phyloP scores from a whole-genome alignment of 108 stramenopile species.

The Cyclostephanos invisitatus region DNA sequence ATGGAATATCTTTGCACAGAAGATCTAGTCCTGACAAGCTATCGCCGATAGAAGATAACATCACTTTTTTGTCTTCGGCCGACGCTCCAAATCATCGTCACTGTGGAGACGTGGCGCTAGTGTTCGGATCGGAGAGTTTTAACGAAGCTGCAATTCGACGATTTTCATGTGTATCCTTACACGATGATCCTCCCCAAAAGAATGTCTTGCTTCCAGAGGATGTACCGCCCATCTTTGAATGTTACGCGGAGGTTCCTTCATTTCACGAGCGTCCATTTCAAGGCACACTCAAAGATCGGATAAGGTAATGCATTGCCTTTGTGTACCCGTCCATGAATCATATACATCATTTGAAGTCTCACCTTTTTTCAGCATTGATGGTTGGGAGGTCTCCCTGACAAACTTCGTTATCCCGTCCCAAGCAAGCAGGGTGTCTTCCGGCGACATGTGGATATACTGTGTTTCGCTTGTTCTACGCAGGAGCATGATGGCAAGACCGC shows the following conservation, averaged over 20 bases:
- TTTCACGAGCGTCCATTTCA: conserved; percentile 51
- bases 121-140: conserved; percentile 56
- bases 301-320: conserved; percentile 18
- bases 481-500: neutral
- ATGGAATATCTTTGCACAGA: conserved; percentile 72
- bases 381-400: conserved; percentile 80
- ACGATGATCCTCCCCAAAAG: conserved; percentile 18
- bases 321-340: neutral
- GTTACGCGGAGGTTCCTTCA: conserved; percentile 67
- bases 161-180: conserved; percentile 54
- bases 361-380: conserved; percentile 49
- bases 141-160: conserved; percentile 45
- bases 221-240: conserved; percentile 73
- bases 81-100: neutral
- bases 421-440: conserved; percentile 44
- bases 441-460: conserved; percentile 64
- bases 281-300: conserved; percentile 20
- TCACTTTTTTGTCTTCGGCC: neutral
- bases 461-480: conserved; percentile 72
- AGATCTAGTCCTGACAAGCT: conserved; percentile 32
- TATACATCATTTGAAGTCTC: conserved; percentile 10
- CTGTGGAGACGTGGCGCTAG: conserved; percentile 74
- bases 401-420: conserved; percentile 72
- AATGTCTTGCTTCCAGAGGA: conserved; percentile 23
- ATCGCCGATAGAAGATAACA: neutral